Evolutionary conservation across 2,329 filamentous ascomycete genomes (phyloP).

Genomic region (Aspergillus amoenus): DNA sequence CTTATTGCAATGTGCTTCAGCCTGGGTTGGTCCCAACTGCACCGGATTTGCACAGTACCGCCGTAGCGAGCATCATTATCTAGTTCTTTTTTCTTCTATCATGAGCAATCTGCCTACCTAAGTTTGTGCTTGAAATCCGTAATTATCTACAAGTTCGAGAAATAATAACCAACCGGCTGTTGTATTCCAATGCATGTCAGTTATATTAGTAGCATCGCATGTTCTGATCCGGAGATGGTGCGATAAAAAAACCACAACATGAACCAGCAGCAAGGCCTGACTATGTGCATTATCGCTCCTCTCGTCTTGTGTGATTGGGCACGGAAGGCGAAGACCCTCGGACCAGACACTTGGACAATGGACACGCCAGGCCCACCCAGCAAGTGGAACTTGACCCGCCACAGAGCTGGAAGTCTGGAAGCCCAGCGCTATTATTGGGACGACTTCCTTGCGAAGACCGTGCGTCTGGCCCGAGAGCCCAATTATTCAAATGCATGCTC

Average conservation of each 20-base stretch:
- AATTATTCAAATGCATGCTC: not conserved
- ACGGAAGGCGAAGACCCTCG: not conserved
- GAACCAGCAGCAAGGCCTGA: not conserved
- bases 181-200: not conserved
- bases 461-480: slow-evolving; percentile 1
- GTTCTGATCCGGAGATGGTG: not conserved
- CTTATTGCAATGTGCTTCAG: slow-evolving; percentile 1
- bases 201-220: slow-evolving; percentile 1
- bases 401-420: not conserved
- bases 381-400: slow-evolving; percentile 7
- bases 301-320: not conserved
- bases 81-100: not conserved
- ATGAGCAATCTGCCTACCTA: not conserved
- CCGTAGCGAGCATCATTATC: slow-evolving; percentile 6
- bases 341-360: not conserved
- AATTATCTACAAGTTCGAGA: not conserved
- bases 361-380: slow-evolving; percentile 1
- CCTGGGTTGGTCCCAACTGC: not conserved
- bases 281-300: not conserved
- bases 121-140: not conserved
- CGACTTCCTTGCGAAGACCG: not conserved
- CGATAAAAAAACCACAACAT: not conserved
- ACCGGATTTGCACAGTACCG: not conserved
- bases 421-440: not conserved
- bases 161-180: slow-evolving; percentile 1